Base-by-base conservation (phyloP, 495 filamentous ascomycete genomes). In the Penicillium argentinense region DNA sequence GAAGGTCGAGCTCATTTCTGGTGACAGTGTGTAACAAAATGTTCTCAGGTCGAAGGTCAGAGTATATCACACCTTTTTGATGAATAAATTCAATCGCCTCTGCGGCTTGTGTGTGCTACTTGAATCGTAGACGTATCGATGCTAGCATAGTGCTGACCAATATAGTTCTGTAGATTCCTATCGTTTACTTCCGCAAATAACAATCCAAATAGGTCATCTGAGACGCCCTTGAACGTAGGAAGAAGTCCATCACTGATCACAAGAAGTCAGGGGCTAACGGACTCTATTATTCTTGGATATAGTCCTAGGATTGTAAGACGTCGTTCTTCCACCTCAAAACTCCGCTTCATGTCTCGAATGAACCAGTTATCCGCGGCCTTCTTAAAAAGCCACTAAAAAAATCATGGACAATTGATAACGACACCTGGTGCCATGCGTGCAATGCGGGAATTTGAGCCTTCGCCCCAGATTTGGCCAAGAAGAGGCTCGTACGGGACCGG, bases 41-140 rank as follows among this genome's bases (percentile, higher is more conserved):
- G 33, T 54, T 57, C 18, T 57, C 51, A 9, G 54, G 54, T 38
- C 51, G 54, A 14, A 57, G 54, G 45, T 58, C 40, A 36, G 51
- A 57, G 25, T 57, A 51, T n/a, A 57, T 57, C 28, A 57, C 39
- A 21, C 51, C 54, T 23, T 56, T 54, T 29, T 54, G 37, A 29
- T 57, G 39, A 25, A 54, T 50, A 24, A 25, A 49, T 23, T 54
- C 16, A 14, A 58, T 34, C 9, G 54, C 51, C 42, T 63, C 57
- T 14, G 42, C 51, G 23, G 54, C 41, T 39, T 63, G 50, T n/a
- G 21, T 18, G 34, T 42, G 43, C 51, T 42, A 58, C 51, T 56
- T 56, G 1, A 57, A 29, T 40, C 49, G 53, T 9, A 48, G 3
- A 34, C n/a, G n/a, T n/a, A n/a, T n/a, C n/a, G n/a, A n/a, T n/a